Percentiles rank a stretch among this genome's conserved stretches.
These are phyloP conservation scores for Phialophora chinensis DNA, from an alignment of 2,329 filamentous ascomycete species.

Conservation along the genomic window DNA sequence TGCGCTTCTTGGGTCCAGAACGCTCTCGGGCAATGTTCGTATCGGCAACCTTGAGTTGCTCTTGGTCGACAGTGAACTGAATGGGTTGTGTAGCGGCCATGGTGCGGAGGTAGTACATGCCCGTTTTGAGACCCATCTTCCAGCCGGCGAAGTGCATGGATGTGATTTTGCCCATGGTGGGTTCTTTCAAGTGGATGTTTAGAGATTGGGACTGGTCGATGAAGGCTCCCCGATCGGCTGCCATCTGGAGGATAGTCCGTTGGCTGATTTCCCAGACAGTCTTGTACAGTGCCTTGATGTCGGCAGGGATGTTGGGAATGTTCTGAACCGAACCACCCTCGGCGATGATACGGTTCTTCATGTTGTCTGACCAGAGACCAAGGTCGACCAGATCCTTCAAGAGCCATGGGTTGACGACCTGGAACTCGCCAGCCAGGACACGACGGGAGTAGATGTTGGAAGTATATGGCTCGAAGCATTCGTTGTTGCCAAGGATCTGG, in stretches of 20 bases:
- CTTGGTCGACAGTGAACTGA: slow-evolving; percentile 98
- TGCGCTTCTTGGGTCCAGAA: slow-evolving; percentile 68
- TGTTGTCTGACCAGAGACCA: slow-evolving; percentile 97
- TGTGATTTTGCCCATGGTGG: slow-evolving; percentile 99
- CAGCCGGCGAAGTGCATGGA: slow-evolving; percentile 99
- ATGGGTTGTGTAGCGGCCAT: slow-evolving; percentile 96
- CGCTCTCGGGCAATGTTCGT: slow-evolving; percentile 72
- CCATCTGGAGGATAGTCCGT: slow-evolving; percentile 94
- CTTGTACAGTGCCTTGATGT: slow-evolving; percentile 98
- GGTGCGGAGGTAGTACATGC: slow-evolving; percentile 99
- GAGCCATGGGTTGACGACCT: slow-evolving; percentile 98
- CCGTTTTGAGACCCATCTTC: slow-evolving; percentile 99
- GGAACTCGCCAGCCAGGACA: slow-evolving; percentile 97
- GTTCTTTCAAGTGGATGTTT: slow-evolving; percentile 99
- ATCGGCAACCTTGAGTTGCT: slow-evolving; percentile 86
- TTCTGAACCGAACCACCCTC: slow-evolving; percentile 95
- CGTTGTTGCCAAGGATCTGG: slow-evolving; percentile 98
- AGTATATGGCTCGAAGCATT: slow-evolving; percentile 99
- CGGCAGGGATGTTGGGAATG: slow-evolving; percentile 92
- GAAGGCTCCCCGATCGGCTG: slow-evolving; percentile 95
- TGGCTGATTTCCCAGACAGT: slow-evolving; percentile 99
- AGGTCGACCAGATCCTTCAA: slow-evolving; percentile 98
- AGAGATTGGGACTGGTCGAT: slow-evolving; percentile 99
- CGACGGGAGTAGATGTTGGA: slow-evolving; percentile 99
- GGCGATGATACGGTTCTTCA: slow-evolving; percentile 99